Evolutionary conservation across 2,329 filamentous ascomycete genomes (phyloP).

Genomic region (Saccharata proteae): DNA sequence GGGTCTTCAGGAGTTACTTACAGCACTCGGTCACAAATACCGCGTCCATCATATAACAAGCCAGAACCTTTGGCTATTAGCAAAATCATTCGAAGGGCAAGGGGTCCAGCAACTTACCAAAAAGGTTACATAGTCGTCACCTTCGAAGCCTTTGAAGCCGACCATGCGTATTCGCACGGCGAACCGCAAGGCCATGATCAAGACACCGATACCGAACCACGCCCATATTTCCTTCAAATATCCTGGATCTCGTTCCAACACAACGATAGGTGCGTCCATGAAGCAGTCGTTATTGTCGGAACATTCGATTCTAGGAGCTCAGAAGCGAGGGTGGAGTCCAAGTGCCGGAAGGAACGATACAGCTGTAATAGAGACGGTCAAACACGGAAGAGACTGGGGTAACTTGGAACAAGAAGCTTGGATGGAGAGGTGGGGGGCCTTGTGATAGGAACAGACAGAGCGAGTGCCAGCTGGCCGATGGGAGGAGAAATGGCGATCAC

Average conservation of each 20-base stretch:
- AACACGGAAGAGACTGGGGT: too few species aligned
- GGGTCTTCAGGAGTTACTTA: constrained; percentile 9
- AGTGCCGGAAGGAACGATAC: too few species aligned
- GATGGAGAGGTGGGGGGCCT: too few species aligned
- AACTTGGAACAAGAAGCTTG: too few species aligned
- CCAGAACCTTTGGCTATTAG: constrained; percentile 10
- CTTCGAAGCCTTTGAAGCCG: constrained; percentile 24
- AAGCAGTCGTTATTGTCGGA: too few species aligned
- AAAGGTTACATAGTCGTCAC: constrained; percentile 28
- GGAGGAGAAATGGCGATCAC: too few species aligned
- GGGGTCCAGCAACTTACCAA: constrained; percentile 14
- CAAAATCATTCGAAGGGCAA: too few species aligned
- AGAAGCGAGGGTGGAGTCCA: too few species aligned
- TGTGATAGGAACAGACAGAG: too few species aligned
- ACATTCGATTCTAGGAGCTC: too few species aligned
- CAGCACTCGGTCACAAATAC: constrained; percentile 24
- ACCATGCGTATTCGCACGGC: constrained; percentile 26
- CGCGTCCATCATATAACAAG: constrained; percentile 25
- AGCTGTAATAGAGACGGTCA: too few species aligned
- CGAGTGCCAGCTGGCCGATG: too few species aligned
- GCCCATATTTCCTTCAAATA: constrained; percentile 4
- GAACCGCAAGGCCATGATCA: constrained; percentile 22
- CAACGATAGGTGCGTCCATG: not conserved
- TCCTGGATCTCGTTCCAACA: constrained; percentile 1
- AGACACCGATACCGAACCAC: constrained; percentile 19